Percentiles rank a stretch among this genome's conserved stretches.
These are phyloP conservation scores for Hypomontagnella submonticulosa DNA, from an alignment of 495 filamentous ascomycete genomes.

Conservation along the genomic window DNA sequence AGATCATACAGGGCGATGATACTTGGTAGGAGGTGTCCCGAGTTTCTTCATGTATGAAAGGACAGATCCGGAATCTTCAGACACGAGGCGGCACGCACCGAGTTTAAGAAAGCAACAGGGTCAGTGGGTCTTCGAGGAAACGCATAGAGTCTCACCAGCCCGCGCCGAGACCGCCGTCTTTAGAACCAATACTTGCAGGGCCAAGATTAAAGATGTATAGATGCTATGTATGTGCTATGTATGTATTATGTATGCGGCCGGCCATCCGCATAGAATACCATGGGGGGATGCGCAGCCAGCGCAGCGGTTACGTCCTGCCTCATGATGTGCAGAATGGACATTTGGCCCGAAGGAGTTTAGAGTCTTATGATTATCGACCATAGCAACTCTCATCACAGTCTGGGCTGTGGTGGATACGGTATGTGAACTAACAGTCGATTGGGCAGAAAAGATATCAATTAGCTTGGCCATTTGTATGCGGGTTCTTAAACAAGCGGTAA, in stretches of 20 bases:
- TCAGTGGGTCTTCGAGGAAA: conserved; percentile 44
- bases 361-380: conserved; percentile 25
- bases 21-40: conserved; percentile 53
- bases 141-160: conserved; percentile 46
- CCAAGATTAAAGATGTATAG: conserved; percentile 31
- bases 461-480: conserved; percentile 27
- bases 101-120: conserved; percentile 59
- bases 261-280: conserved; percentile 3
- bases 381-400: conserved; percentile 28
- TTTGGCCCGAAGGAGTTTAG: conserved; percentile 35
- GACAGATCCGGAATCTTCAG: conserved; percentile 40
- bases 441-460: conserved; percentile 25
- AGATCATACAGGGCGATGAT: conserved; percentile 58
- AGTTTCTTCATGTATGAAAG: conserved; percentile 54
- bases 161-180: conserved; percentile 44
- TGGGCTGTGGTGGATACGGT: conserved; percentile 22
- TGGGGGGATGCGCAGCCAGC: conserved; percentile 25
- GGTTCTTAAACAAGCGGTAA: conserved; percentile 35
- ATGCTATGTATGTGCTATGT: not conserved
- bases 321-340: conserved; percentile 46
- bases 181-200: conserved; percentile 39
- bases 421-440: conserved; percentile 39
- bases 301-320: conserved; percentile 32
- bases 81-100: conserved; percentile 40
- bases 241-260: conserved; percentile 23